These are phyloP conservation scores for Apodospora peruviana DNA, from an alignment of 495 filamentous ascomycete species.

Conservation along the genomic window DNA sequence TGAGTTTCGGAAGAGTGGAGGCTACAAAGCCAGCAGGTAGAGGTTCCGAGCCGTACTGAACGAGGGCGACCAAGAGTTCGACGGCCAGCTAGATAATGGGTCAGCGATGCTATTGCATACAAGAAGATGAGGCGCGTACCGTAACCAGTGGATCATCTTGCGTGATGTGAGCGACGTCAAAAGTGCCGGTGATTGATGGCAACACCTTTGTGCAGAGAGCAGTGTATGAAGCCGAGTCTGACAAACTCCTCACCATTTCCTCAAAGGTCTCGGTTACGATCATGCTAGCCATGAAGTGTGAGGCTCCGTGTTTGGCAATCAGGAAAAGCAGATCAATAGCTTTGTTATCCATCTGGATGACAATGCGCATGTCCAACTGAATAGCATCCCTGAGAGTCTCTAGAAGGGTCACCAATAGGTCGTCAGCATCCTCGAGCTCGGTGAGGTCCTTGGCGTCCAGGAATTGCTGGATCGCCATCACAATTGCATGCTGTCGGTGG, in stretches of 20 bases:
- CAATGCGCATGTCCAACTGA: constrained; percentile 65
- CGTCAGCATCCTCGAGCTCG: constrained; percentile 79
- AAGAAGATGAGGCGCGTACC: constrained; percentile 30
- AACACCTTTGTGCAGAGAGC: constrained; percentile 82
- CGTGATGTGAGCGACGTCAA: constrained; percentile 81
- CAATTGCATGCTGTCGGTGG: constrained; percentile 64
- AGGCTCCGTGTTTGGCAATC: constrained; percentile 79
- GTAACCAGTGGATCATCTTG: constrained; percentile 76
- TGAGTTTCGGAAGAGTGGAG: constrained; percentile 79
- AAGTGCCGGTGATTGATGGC: constrained; percentile 78
- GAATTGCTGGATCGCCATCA: constrained; percentile 71
- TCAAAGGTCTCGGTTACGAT: constrained; percentile 88
- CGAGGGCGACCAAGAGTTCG: constrained; percentile 74
- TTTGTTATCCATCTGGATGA: constrained; percentile 56
- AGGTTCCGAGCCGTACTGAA: constrained; percentile 74
- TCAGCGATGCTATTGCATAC: constrained; percentile 6
- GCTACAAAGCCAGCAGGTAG: constrained; percentile 83
- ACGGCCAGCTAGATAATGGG: constrained; percentile 57
- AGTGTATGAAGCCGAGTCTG: constrained; percentile 61
- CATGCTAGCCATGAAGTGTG: constrained; percentile 78
- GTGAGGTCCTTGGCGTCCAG: constrained; percentile 70
- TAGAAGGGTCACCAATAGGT: constrained; percentile 82
- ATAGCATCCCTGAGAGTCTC: constrained; percentile 84
- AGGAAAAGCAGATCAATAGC: constrained; percentile 84
- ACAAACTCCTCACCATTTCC: constrained; percentile 66